These are phyloP conservation scores for Phanerochaete carnosa DNA, from an alignment of 768 basidiomycete genomes.

Conservation along the genomic window DNA sequence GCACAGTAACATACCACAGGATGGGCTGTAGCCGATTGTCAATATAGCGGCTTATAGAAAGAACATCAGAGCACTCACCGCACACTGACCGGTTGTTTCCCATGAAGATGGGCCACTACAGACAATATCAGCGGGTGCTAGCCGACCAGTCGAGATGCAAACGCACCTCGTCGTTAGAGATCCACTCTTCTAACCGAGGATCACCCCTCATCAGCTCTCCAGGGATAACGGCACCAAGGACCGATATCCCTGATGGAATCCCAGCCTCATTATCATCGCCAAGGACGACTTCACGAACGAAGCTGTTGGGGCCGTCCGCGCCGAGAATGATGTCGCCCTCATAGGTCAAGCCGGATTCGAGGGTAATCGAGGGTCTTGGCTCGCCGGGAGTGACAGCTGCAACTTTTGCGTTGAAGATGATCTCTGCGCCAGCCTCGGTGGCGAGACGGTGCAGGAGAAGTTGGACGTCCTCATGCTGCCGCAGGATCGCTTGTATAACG, in stretches of 20 bases:
- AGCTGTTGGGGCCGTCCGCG: constrained; percentile 54
- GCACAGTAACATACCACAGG: constrained; percentile 16
- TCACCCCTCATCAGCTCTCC: constrained; percentile 39
- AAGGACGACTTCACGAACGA: constrained; percentile 32
- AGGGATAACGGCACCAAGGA: constrained; percentile 45
- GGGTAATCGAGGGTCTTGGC: constrained; percentile 15
- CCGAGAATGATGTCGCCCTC: constrained; percentile 54
- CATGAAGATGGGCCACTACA: constrained; percentile 29
- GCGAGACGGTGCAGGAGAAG: constrained; percentile 45
- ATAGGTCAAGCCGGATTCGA: constrained; percentile 41
- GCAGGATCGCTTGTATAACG: too few relatives aligned
- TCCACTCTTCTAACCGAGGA: constrained; percentile 29
- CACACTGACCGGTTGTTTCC: constrained; percentile 22
- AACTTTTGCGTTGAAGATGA: constrained; percentile 23
- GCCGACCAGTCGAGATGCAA: not conserved
- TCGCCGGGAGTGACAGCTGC: constrained; percentile 6
- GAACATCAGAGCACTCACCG: constrained; percentile 11
- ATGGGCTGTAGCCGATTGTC: constrained; percentile 14
- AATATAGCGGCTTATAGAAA: constrained; percentile 12
- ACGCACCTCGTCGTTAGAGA: constrained; percentile 30
- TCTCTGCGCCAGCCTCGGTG: constrained; percentile 41
- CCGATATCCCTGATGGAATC: constrained; percentile 24
- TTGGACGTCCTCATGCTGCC: constrained; percentile 52
- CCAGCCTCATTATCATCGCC: constrained; percentile 27
- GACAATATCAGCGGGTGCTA: not conserved